Percentiles rank a stretch among this genome's conserved stretches.
Evolutionary conservation across 2,329 filamentous ascomycete species (phyloP).

Genomic region (Kalmusia sp.): DNA sequence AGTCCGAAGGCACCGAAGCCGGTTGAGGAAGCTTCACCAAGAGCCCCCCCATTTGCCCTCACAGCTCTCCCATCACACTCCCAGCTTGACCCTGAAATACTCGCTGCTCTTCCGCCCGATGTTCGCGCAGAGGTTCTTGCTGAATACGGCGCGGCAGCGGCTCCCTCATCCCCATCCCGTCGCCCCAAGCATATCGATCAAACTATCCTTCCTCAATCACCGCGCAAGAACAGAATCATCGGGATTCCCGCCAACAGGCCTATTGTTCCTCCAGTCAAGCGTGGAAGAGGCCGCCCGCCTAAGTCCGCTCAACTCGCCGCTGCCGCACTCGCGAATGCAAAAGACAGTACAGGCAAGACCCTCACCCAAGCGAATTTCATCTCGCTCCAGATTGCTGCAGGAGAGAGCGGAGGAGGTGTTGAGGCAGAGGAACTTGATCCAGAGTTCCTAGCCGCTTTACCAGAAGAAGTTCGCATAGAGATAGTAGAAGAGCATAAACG

Average conservation of each 20-base stretch:
- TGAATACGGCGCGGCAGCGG: constrained; percentile 62
- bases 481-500: constrained; percentile 74
- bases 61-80: constrained; percentile 67
- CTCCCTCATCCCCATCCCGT: constrained; percentile 36
- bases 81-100: constrained; percentile 84
- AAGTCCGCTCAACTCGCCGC: constrained; percentile 49
- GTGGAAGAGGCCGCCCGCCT: constrained; percentile 63
- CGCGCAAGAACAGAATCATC: constrained; percentile 61
- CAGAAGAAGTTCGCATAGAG: constrained; percentile 71
- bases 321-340: constrained; percentile 58
- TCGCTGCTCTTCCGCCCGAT: constrained; percentile 83
- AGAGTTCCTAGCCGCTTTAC: constrained; percentile 81
- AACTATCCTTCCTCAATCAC: constrained; percentile 47
- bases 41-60: constrained; percentile 30
- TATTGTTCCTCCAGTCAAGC: constrained; percentile 65
- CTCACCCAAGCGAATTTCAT: constrained; percentile 79
- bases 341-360: constrained; percentile 35
- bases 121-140: constrained; percentile 83
- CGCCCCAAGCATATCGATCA: constrained; percentile 45
- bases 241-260: constrained; percentile 59
- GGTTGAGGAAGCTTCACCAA: constrained; percentile 14
- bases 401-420: constrained; percentile 22
- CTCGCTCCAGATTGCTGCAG: constrained; percentile 39
- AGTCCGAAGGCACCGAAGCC: constrained; percentile 8
- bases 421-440: constrained; percentile 47